Evolutionary conservation across 1,139 yeast species (phyloP), one percentile per base, ranked within the genome.

Genomic region (Chernovozyma aurita): DNA sequence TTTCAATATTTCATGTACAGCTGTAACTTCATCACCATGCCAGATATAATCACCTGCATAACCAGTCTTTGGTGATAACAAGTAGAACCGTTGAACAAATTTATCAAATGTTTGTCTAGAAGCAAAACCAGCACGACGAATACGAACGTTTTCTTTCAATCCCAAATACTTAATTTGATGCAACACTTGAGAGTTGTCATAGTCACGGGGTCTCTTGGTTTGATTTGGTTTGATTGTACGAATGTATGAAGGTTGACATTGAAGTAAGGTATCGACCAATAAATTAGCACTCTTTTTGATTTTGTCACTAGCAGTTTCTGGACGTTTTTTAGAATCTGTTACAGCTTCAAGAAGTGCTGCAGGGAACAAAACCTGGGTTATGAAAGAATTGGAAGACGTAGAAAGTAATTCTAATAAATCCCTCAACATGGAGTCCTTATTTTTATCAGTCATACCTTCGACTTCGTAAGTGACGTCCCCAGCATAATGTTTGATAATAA

Each of bases 161-260:
- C 99, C 99, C 49, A 94, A 74, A 57, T 94, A 94, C 55, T 94
- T 94, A 46, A 94, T 83, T 65, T 94, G 99, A 63, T 94, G 98
- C 48, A 92, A 69, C 11, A 92, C 98, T 49, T 88, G 96, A 40
- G 77, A 78, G 42, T 81, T 80, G 52, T 90, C 95, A 56, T 86
- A 94, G 50, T 92, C 98, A 33, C 79, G 70, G 12, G 99, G 95
- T 14, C 92, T 82, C 54, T 87, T 85, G 43, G 88, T 83, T 63
- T 90, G 95, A 58, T 94, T 94, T 15, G 99, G 99, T 59, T 94
- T 94, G 57, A 94, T 94, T 2, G 99, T 94, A 70, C 99, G 84
- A 46, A 94, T 94, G 57, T 94, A 94, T 0, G 97, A 87, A 1
- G 98, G 99, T 43, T 85, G 85, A 20, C 97, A 81, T 49, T 80